Evolutionary conservation across 1,139 yeast genomes (phyloP).

Genomic region (Candida neerlandica): DNA sequence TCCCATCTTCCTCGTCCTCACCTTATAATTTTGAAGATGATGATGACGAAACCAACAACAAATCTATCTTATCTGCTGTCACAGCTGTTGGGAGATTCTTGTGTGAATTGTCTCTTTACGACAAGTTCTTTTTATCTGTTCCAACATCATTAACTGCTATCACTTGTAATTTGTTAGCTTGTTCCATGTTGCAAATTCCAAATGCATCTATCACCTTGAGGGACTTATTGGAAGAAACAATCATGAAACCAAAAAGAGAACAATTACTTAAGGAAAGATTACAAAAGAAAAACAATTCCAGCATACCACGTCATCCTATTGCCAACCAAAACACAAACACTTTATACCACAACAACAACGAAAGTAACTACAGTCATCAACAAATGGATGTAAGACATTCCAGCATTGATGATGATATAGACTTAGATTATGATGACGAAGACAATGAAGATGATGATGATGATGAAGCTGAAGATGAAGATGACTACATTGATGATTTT

Average conservation of each 20-base stretch:
- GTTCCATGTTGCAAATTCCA: constrained; percentile 59
- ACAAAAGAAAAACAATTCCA: constrained; percentile 1
- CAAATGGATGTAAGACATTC: constrained; percentile 12
- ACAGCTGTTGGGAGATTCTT: constrained; percentile 65
- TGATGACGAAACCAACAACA: not conserved
- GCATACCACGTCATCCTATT: constrained; percentile 1
- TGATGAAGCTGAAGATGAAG: constrained; percentile 11
- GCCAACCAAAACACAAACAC: constrained; percentile 7
- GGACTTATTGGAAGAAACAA: constrained; percentile 22
- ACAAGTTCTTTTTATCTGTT: constrained; percentile 63
- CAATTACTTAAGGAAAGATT: constrained; percentile 1
- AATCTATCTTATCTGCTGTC: constrained; percentile 46
- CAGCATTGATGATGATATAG: constrained; percentile 16
- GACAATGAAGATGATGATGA: constrained; percentile 17
- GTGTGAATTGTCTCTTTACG: constrained; percentile 77
- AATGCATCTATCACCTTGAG: constrained; percentile 35
- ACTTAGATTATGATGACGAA: constrained; percentile 15
- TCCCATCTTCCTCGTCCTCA: constrained; percentile 18
- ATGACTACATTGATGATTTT: constrained; percentile 11
- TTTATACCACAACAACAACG: constrained; percentile 14
- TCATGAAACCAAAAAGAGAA: constrained; percentile 12
- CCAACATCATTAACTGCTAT: constrained; percentile 67
- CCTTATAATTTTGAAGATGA: not conserved
- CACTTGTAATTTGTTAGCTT: constrained; percentile 72
- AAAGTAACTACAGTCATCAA: constrained; percentile 15